phyloP scores from a whole-genome alignment of 176 grass and related monocot genomes.

The Aegilops bicornis region DNA sequence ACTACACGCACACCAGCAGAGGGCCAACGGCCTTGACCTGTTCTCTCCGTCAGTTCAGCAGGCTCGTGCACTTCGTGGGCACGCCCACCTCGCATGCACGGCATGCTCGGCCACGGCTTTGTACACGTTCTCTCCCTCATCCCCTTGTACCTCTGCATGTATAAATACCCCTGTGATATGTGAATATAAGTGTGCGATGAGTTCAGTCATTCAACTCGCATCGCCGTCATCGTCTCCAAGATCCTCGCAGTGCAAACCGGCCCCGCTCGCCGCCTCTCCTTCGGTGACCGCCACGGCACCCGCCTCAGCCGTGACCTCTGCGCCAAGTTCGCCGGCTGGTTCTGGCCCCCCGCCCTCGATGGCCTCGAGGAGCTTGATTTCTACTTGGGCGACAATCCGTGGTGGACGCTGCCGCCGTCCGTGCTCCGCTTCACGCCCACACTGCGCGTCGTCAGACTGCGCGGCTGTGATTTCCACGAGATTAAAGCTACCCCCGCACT shows the following conservation, averaged over 20 bases:
- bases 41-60: too few relatives aligned
- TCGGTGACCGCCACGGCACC: neutral
- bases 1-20: too few relatives aligned
- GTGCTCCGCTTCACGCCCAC: neutral
- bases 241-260: neutral
- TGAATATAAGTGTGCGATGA: too few relatives aligned
- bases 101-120: too few relatives aligned
- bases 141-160: too few relatives aligned
- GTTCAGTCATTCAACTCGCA: too few relatives aligned
- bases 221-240: neutral
- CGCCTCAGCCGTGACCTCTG: neutral
- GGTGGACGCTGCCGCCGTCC: neutral
- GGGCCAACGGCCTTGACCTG: too few relatives aligned
- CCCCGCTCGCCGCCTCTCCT: neutral
- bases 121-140: too few relatives aligned
- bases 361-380: neutral
- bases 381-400: too few relatives aligned
- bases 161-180: too few relatives aligned
- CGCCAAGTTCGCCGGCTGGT: neutral
- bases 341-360: neutral
- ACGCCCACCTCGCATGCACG: too few relatives aligned
- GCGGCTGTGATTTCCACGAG: neutral
- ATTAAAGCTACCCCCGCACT: neutral
- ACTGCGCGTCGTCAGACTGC: neutral
- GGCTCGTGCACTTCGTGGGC: too few relatives aligned